A percentile compares a stretch with the other conserved stretches of the same genome.
These are phyloP conservation scores for Effrenium voratum DNA, from an alignment of 73 alveolate genomes.

Conservation along the genomic window DNA sequence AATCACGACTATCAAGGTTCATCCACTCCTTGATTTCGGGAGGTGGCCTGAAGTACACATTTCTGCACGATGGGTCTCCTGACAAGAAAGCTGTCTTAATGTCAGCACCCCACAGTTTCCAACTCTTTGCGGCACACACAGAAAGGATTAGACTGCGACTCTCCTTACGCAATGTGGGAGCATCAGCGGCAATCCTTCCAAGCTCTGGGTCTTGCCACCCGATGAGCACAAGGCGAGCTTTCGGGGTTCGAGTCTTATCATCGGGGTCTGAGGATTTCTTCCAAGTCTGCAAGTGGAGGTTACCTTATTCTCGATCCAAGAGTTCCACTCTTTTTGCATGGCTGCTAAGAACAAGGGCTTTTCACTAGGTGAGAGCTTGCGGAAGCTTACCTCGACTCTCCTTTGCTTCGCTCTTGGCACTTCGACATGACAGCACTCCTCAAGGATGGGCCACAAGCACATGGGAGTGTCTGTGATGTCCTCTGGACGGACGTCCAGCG, in stretches of 20 bases:
- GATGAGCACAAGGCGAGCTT: background rate
- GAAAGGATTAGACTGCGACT: background rate
- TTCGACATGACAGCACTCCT: background rate
- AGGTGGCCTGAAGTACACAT: conserved; percentile 34
- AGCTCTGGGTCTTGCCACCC: conserved; percentile 10
- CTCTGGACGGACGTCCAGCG: background rate
- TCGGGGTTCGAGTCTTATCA: background rate
- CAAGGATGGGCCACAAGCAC: conserved; percentile 53
- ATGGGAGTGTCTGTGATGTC: background rate
- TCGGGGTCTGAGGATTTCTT: conserved; percentile 33
- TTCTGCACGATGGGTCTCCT: background rate
- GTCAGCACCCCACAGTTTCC: conserved; percentile 60
- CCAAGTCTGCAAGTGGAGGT: background rate
- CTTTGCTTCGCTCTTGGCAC: background rate
- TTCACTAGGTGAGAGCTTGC: background rate
- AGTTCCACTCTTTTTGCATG: conserved; percentile 1
- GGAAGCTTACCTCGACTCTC: background rate
- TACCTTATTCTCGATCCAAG: conserved; percentile 15
- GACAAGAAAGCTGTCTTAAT: conserved; percentile 51
- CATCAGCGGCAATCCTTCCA: background rate
- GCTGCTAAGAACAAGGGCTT: background rate
- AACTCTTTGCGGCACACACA: background rate
- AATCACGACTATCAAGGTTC: background rate
- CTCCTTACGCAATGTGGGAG: background rate
- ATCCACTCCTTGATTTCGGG: background rate